These are phyloP conservation scores for Trichoderma sp. DNA, from an alignment of 2,329 filamentous ascomycete genomes.

Conservation along the genomic window DNA sequence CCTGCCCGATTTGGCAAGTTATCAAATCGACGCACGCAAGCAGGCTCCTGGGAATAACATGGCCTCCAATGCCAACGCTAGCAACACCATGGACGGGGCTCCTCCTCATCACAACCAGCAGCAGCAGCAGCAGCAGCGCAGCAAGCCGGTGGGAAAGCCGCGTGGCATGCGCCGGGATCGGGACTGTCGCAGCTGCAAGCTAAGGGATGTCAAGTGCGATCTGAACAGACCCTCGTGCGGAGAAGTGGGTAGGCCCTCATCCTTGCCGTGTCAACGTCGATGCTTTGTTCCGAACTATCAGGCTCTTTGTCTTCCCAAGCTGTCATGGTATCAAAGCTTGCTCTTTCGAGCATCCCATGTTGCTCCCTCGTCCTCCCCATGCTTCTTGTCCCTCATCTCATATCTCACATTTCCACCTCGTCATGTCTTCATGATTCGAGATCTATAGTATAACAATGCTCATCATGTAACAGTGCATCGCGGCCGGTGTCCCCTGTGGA, in stretches of 20 bases:
- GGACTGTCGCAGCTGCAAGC: constrained; percentile 37
- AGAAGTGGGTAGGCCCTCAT: constrained; percentile 26
- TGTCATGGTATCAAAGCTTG: background rate
- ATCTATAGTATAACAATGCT: background rate
- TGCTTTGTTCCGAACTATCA: no score
- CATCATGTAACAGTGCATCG: constrained; percentile 32
- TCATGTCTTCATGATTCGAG: no score
- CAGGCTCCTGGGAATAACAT: constrained; percentile 3
- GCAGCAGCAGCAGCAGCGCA: constrained; percentile 21
- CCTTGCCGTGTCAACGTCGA: background rate
- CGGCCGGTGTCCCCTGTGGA: constrained; percentile 37
- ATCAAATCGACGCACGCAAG: constrained; percentile 15
- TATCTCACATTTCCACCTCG: no score
- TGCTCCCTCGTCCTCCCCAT: no score
- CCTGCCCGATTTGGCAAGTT: constrained; percentile 2
- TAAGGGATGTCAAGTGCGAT: constrained; percentile 36
- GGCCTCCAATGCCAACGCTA: constrained; percentile 26
- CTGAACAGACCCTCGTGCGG: constrained; percentile 36
- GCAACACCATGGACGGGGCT: constrained; percentile 18
- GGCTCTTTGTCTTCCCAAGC: background rate
- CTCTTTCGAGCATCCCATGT: no score
- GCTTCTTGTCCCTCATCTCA: no score
- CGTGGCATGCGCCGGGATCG: constrained; percentile 38
- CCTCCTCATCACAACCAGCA: background rate
- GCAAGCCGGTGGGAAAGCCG: constrained; percentile 34